These are phyloP conservation scores for Diatrype stigma DNA, from an alignment of 2,329 filamentous ascomycete species.

Conservation along the genomic window DNA sequence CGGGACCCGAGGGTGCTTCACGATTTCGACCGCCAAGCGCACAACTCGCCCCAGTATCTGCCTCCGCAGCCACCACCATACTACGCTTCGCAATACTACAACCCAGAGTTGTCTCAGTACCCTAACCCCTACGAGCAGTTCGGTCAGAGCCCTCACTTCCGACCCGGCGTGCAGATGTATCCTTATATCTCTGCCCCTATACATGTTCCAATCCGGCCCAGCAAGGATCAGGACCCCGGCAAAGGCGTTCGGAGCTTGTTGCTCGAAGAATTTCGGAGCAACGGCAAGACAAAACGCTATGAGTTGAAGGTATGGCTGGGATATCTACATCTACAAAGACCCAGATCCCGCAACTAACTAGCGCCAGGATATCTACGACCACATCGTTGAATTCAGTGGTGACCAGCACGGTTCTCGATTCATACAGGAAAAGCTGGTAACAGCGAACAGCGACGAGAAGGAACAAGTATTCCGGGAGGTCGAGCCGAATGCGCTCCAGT, in stretches of 20 bases:
- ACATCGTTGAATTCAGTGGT: conserved; percentile 91
- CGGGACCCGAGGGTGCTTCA: conserved; percentile 30
- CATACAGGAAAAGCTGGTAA: conserved; percentile 88
- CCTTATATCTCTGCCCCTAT: conserved; percentile 26
- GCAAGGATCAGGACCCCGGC: conserved; percentile 54
- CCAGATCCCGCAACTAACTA: conserved; percentile 11
- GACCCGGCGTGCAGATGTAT: conserved; percentile 28
- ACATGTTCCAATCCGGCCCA: conserved; percentile 30
- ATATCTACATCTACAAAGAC: neutral
- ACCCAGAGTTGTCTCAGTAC: conserved; percentile 34
- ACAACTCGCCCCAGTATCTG: conserved; percentile 27
- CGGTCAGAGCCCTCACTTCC: conserved; percentile 30
- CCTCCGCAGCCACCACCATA: conserved; percentile 23
- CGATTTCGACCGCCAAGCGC: conserved; percentile 36
- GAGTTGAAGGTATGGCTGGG: conserved; percentile 63
- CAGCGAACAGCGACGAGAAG: conserved; percentile 93
- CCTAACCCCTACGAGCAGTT: conserved; percentile 32
- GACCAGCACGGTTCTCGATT: conserved; percentile 95
- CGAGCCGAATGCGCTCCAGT: conserved; percentile 72
- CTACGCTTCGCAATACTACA: conserved; percentile 33
- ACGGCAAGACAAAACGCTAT: conserved; percentile 68
- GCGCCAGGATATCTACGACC: conserved; percentile 69
- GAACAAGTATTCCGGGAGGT: conserved; percentile 87
- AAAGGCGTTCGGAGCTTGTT: conserved; percentile 65
- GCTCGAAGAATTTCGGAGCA: conserved; percentile 75